Conservation (phyloP, 208 protist species). For the Trypanosoma avium region DNA sequence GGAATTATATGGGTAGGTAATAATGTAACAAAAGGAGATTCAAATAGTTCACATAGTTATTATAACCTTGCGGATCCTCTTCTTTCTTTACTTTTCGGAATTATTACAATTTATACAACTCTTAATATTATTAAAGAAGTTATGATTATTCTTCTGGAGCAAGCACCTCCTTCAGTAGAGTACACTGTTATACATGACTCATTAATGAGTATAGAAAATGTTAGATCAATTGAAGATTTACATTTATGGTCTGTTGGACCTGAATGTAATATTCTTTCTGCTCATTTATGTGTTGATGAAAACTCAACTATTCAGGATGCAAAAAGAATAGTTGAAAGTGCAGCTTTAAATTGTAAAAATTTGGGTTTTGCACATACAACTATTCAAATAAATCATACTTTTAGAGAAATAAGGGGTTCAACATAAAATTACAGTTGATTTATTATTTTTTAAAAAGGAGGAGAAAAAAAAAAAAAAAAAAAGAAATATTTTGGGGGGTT, state of each 20-base stretch:
- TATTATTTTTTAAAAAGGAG: slow-evolving; percentile 6
- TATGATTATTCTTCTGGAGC: slow-evolving; percentile 40
- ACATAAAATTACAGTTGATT: too few relatives aligned
- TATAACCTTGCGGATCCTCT: slow-evolving; percentile 60
- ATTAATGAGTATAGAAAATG: slow-evolving; percentile 26
- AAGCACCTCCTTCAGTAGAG: slow-evolving; percentile 31
- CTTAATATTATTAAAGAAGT: slow-evolving; percentile 30
- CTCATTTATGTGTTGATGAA: slow-evolving; percentile 29
- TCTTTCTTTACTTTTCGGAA: slow-evolving; percentile 42
- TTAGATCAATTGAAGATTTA: slow-evolving; percentile 42
- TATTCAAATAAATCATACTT: slow-evolving; percentile 36
- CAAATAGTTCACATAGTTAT: slow-evolving; percentile 13
- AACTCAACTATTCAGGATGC: neutral
- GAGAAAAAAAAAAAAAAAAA: too few relatives aligned
- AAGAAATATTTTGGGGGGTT: neutral
- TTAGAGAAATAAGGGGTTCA: neutral
- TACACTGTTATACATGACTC: slow-evolving; percentile 9
- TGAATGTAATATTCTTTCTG: slow-evolving; percentile 30
- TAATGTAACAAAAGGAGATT: neutral
- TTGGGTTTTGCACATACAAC: slow-evolving; percentile 44
- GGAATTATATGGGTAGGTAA: slow-evolving; percentile 42
- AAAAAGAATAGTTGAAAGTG: slow-evolving; percentile 26
- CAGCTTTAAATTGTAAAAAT: slow-evolving; percentile 16
- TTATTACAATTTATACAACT: slow-evolving; percentile 48
- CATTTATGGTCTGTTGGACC: slow-evolving; percentile 51